A percentile compares a stretch with the other conserved stretches of the same genome.
These are phyloP conservation scores for Monosporascus ibericus DNA, from an alignment of 2,329 filamentous ascomycete species.

Conservation along the genomic window DNA sequence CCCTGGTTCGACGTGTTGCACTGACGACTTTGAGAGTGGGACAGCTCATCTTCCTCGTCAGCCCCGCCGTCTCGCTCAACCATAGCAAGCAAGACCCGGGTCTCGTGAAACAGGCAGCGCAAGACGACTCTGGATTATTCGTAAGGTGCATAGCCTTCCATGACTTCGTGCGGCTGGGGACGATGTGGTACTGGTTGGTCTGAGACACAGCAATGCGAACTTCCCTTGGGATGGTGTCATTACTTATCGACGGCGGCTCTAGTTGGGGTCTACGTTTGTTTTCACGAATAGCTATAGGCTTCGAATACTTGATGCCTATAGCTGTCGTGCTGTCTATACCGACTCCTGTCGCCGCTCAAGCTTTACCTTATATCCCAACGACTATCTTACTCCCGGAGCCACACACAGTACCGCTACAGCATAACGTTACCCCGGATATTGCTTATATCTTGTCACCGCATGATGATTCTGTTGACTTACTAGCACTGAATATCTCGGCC, in stretches of 20 bases:
- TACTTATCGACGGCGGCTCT: neutral
- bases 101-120: too few species aligned
- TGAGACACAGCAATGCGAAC: neutral
- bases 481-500: conserved; percentile 60
- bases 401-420: conserved; percentile 33
- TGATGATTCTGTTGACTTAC: conserved; percentile 44
- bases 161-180: neutral
- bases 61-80: too few species aligned
- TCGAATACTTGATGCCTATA: neutral
- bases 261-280: neutral
- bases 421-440: conserved; percentile 33
- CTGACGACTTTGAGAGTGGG: too few species aligned
- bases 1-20: too few species aligned
- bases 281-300: conserved; percentile 10
- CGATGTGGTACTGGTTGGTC: neutral
- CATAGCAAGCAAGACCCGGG: too few species aligned
- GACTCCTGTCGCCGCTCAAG: conserved; percentile 30
- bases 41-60: too few species aligned
- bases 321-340: conserved; percentile 10
- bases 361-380: conserved; percentile 72
- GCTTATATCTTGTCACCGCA: conserved; percentile 66
- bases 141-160: too few species aligned
- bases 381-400: conserved; percentile 55
- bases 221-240: neutral
- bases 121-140: too few species aligned